Evolutionary conservation across 495 filamentous ascomycete species (phyloP), one percentile per base, ranked within the genome.

Genomic region (Lasiosphaeria miniovina): DNA sequence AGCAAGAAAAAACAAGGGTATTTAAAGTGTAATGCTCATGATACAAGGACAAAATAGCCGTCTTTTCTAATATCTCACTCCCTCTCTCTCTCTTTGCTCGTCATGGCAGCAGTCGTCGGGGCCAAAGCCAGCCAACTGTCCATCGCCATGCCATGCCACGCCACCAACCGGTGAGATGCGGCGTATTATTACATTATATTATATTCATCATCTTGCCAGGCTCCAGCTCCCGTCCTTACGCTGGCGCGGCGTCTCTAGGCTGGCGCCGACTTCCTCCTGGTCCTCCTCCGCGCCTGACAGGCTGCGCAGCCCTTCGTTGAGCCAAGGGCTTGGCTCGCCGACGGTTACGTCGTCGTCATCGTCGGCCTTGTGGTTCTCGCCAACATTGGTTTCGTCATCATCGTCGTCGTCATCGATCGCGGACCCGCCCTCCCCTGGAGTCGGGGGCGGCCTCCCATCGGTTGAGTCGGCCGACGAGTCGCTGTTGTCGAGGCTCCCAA

Each of bases 321-420:
- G 61, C 70, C 70, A 73, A 0, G 70, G 70, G 58, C 71, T 59
- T n/a, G 52, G 55, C 43, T 65, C 67, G 24, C 24, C 24, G 24
- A 24, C 24, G 24, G 24, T 24, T 24, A 24, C 24, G 24, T 24
- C 24, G 12, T 66, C 63, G 55, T 71, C 64, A 15, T 63, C 60
- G 12, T 52, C 50, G 49, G n/a, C 45, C 8, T 12, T 36, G 17
- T 45, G 8, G 15, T 45, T 65, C 24, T 24, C 24, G 24, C 24
- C 24, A 1, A 69, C 68, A 54, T 71, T 68, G 50, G 75, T 69
- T 1, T 74, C 65, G 10, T 68, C 58, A 48, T 69, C 46, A 4
- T 59, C 45, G 36, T 60, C 55, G 7, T 56, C 57, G 9, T 63
- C 36, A 49, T 50, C 43, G 36, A 15, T 31, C 17, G 15, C 15